Conservation (phyloP, 1,284 basidiomycete species). For the Bondarzewia mesenterica region DNA sequence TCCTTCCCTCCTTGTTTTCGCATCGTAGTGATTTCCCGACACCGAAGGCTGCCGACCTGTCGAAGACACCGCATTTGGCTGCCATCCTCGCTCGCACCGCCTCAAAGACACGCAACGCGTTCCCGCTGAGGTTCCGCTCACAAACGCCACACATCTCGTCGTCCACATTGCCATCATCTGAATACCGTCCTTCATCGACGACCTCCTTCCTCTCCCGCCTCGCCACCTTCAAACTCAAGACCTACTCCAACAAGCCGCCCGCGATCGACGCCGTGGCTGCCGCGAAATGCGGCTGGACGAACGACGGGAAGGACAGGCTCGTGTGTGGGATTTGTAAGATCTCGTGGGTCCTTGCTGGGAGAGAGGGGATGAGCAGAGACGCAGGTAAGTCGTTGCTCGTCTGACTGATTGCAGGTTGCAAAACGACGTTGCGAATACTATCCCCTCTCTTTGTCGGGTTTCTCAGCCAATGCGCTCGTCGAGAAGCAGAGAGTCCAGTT, state of each 20-base stretch:
- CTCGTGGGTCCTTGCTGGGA: slow-evolving; percentile 63
- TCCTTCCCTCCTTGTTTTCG: slow-evolving; percentile 1
- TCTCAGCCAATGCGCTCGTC: slow-evolving; percentile 51
- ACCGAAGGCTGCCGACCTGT: slow-evolving; percentile 24
- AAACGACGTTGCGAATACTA: slow-evolving; percentile 3
- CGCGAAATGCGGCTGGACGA: slow-evolving; percentile 70
- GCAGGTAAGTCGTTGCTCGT: slow-evolving; percentile 47
- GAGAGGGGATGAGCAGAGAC: slow-evolving; percentile 60
- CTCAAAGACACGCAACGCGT: slow-evolving; percentile 41
- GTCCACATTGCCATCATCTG: slow-evolving; percentile 27
- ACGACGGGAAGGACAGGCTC: slow-evolving; percentile 68
- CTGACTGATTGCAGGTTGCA: slow-evolving; percentile 11
- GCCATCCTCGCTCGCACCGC: slow-evolving; percentile 60
- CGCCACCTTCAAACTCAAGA: slow-evolving; percentile 66
- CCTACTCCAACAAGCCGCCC: slow-evolving; percentile 69
- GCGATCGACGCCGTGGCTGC: slow-evolving; percentile 70
- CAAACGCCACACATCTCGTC: not conserved
- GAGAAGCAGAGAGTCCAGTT: slow-evolving; percentile 62
- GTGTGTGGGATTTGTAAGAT: slow-evolving; percentile 60
- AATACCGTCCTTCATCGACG: slow-evolving; percentile 71
- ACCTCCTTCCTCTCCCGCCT: slow-evolving; percentile 64
- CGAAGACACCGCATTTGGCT: slow-evolving; percentile 59
- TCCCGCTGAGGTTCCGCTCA: slow-evolving; percentile 31
- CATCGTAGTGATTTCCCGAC: slow-evolving; percentile 15
- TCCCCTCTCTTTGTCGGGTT: not conserved